Evolutionary conservation across 225 moss, liverwort and hornwort species (phyloP), one percentile per base, ranked within the genome.

Genomic region (Pleurozium schreberi): DNA sequence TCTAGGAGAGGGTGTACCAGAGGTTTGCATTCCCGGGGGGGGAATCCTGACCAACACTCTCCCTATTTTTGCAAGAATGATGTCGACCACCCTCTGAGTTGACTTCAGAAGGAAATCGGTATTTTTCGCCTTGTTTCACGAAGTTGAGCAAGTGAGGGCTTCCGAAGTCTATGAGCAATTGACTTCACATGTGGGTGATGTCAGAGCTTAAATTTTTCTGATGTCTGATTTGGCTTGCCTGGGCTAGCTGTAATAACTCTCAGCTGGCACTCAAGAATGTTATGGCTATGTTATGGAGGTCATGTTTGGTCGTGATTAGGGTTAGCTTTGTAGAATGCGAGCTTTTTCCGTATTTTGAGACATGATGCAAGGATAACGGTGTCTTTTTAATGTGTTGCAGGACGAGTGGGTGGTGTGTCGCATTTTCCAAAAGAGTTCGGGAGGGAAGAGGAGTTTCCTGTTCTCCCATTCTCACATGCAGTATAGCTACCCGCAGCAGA

Each of bases 321-420:
- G 89, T 80, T 84, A 40, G 28, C 40, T 84, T 84, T n/a, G 55
- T 18, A 11, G 78, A 77, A 52, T 17, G 63, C 64, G 34, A 67
- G 58, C 2, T 61, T 55, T 25, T 31, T 49, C 58, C 58, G 71
- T 34, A 18, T 49, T 57, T 62, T 38, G 89, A 75, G 73, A 73
- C 80, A 47, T 86, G 74, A 62, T 36, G 26, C 43, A 84, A 84
- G 47, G 60, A 34, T 85, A 27, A 58, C 36, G 49, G 30, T 75
- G 75, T 53, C 22, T 31, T 31, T 49, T 78, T 31, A 78, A 86
- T 52, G 77, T 66, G 66, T 50, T 66, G 84, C 90, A 95, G 93
- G 94, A 95, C 69, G 94, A 95, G 88, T 95, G 94, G 94, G 94
- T 95, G 60, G 93, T 95, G 40, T 93, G 94, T 77, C 93, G 94